Evolutionary conservation across 2,329 filamentous ascomycete species (phyloP), one percentile per base, ranked within the genome.

Genomic region (Shiraia sp.): DNA sequence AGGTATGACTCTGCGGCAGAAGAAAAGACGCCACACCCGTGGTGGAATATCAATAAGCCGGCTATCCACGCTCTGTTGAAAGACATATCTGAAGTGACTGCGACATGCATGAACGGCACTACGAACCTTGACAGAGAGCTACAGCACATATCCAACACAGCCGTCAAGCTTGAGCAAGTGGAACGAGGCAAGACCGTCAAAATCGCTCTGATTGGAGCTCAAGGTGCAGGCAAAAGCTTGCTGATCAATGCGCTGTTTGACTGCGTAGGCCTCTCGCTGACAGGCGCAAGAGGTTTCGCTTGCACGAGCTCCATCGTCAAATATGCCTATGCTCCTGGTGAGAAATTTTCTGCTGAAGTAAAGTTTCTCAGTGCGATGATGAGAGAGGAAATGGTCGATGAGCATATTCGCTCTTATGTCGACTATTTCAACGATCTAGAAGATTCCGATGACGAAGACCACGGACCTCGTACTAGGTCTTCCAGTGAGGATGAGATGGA

Each of bases 171-270:
- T 5, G 26, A 34, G 2, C 40, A 57, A n/a, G 39, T 53, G 13
- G 13, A 34, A 3, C 39, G 47, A 8, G 44, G 38, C 10, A 10
- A 38, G 4, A 6, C 36, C 2, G 23, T 54, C 25, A 53, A 42
- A 16, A 46, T 55, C 6, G 56, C 55, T 10, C 40, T 59, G 1
- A 28, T 55, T 14, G 58, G 56, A n/a, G 40, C 51, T 2, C 58
- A 62, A 43, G 56, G 51, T 2, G 48, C 53, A 5, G 56, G 58
- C 4, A 62, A 62, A 32, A 45, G 35, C 10, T 31, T 56, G 5
- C 22, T 45, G 0, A 42, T 51, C 10, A 60, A 59, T 19, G 56
- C 56, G 2, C 10, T 60, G 0, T 53, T 62, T 16, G 50, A 53
- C 19, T 35, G 38, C 5, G 34, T 42, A 17, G 53, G 51, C 6